Base-by-base conservation (phyloP, 176 grass and related monocot genomes). In the Carex scoparia region DNA sequence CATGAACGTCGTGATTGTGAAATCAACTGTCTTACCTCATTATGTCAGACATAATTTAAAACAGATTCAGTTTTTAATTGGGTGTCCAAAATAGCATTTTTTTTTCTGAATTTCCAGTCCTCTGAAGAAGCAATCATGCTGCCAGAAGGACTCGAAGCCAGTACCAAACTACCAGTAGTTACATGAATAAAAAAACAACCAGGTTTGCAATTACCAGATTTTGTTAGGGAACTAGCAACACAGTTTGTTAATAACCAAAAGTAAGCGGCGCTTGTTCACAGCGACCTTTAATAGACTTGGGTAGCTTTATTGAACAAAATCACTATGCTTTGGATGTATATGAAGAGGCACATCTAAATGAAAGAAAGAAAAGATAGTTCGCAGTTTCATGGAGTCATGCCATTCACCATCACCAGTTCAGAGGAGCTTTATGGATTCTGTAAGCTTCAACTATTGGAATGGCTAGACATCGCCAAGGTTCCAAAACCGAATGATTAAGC, bases 261-360 rank as follows among this genome's bases (percentile, higher is more conserved):
- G 13, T 57, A 78, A 56, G 51, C 6, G 10, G 30, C 27, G 28
- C 51, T 78, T 5, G 46, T 76, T 56, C 28, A 78, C 48, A 78
- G 28, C 49, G 4, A 78, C 51, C 28, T 57, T 78, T 56, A 56
- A 57, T 13, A 57, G 74, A 78, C 51, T 74, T 5, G 5, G 51
- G 53, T 16, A 57, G 74, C 51, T 78, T 35, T 33, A 78, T 13
- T 23, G 72, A 78, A 56, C 74, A 78, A 78, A 78, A 78, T 78
- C 28, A 58, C 44, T 48, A 10, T 15, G 51, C 7, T 56, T 35
- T 57, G 5, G 18, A 56, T 57, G 74, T 78, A 77, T 77, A 78
- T 18, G n/a, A 78, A 78, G 27, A 55, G 30, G n/a, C 23, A 28
- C 51, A 35, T 13, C 51, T 78, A 78, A 78, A 27, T 77, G 42